Evolutionary conservation across 441 rosid species (phyloP).

Genomic region (Breynia disticha): DNA sequence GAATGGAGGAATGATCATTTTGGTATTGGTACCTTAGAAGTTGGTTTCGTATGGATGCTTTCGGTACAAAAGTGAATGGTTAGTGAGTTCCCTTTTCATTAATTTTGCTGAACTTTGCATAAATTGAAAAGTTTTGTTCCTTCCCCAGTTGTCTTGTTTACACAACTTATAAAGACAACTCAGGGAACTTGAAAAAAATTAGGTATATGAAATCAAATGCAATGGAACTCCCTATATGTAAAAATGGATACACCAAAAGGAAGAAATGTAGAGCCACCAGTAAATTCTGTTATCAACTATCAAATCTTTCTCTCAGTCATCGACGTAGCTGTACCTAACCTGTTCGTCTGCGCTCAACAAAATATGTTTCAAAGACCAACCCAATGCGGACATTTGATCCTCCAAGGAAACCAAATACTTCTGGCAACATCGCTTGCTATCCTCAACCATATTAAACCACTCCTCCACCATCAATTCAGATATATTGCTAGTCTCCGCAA

Average conservation of each 20-base stretch:
- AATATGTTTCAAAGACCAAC: constrained; percentile 68
- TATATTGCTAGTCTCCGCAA: constrained; percentile 10
- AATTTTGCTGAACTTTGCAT: too few species aligned
- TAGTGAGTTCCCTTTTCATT: too few species aligned
- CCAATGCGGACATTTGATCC: constrained; percentile 42
- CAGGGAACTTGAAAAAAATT: too few species aligned
- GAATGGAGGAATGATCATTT: too few species aligned
- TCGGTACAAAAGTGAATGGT: too few species aligned
- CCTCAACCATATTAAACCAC: constrained; percentile 38
- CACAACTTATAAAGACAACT: too few species aligned
- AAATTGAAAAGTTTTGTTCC: too few species aligned
- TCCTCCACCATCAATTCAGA: constrained; percentile 19
- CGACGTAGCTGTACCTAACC: constrained; percentile 47
- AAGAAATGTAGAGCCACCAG: not conserved
- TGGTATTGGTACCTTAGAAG: constrained; percentile 15
- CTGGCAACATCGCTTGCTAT: constrained; percentile 31
- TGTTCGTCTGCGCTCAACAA: constrained; percentile 54
- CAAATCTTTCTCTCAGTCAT: constrained; percentile 25
- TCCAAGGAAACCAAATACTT: constrained; percentile 24
- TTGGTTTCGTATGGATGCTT: too few species aligned
- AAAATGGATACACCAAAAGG: not conserved
- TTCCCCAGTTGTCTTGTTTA: too few species aligned
- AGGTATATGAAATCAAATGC: too few species aligned
- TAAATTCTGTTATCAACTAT: not conserved
- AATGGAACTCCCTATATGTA: too few species aligned